A percentile compares a stretch with the other conserved stretches of the same genome.
These are phyloP conservation scores for Dictyostelium capitatum DNA, from an alignment of 78 protist genomes.

Conservation along the genomic window DNA sequence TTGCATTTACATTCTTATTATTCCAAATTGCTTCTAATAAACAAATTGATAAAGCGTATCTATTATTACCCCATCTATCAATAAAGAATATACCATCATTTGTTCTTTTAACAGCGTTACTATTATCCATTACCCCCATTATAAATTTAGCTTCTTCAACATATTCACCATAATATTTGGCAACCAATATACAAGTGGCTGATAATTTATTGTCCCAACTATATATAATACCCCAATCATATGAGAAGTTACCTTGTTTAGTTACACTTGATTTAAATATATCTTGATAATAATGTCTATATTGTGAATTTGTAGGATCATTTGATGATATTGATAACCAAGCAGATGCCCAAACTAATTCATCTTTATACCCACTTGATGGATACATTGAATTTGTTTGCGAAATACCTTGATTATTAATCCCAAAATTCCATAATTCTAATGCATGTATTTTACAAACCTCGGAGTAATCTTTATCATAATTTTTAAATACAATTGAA, in stretches of 20 bases:
- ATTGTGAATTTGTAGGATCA: background rate
- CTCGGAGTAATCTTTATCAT: constrained; percentile 14
- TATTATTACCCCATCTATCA: background rate
- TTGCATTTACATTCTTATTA: background rate
- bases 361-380: constrained; percentile 57
- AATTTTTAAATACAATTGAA: background rate
- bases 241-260: background rate
- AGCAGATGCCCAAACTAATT: constrained; percentile 47
- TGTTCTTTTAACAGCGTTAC: background rate
- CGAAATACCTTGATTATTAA: constrained; percentile 21
- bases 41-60: background rate
- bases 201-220: background rate
- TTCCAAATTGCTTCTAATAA: constrained; percentile 20
- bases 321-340: constrained; percentile 47
- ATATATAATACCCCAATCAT: background rate
- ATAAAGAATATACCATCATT: background rate
- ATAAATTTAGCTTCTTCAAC: background rate
- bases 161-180: background rate
- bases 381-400: constrained; percentile 7
- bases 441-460: constrained; percentile 39
- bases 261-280: background rate
- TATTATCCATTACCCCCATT: background rate
- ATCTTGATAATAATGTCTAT: background rate
- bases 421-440: constrained; percentile 40
- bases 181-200: background rate